A percentile compares a stretch with the other conserved stretches of the same genome.
Conservation (phyloP, 177 flowering plant species). For the Vitis hybrid region DNA sequence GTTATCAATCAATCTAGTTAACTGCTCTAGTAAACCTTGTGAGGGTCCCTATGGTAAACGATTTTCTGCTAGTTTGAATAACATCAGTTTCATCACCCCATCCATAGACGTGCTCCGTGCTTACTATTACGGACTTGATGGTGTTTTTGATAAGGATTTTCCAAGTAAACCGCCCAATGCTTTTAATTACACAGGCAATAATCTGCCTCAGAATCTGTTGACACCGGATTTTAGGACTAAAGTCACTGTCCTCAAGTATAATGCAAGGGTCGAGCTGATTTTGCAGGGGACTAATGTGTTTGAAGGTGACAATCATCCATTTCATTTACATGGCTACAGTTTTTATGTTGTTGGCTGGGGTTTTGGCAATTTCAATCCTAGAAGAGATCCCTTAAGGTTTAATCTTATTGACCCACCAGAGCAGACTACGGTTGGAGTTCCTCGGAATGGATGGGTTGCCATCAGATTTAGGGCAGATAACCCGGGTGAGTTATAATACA, state of each 20-base stretch:
- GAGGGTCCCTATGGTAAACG: background rate
- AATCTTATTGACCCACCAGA: constrained; percentile 34
- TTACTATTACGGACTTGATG: background rate
- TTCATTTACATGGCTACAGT: constrained; percentile 18
- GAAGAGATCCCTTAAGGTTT: constrained; percentile 24
- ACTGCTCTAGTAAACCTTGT: background rate
- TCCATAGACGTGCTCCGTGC: background rate
- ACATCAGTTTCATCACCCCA: background rate
- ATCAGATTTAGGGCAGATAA: constrained; percentile 10
- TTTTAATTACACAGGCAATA: constrained; percentile 3
- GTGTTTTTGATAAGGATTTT: background rate
- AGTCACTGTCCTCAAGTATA: too few relatives aligned
- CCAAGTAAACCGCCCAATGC: background rate
- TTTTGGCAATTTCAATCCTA: constrained; percentile 27
- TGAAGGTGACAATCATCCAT: too few relatives aligned
- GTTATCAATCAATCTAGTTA: background rate
- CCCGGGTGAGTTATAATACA: constrained; percentile 23
- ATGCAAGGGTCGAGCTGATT: too few relatives aligned
- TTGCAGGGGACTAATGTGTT: too few relatives aligned
- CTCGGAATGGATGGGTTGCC: constrained; percentile 35
- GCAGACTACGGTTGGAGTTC: constrained; percentile 25
- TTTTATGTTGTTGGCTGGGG: constrained; percentile 10
- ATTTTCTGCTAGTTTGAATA: background rate
- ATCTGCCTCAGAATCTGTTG: background rate
- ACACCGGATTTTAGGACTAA: too few relatives aligned